Percentiles rank a stretch among this genome's conserved stretches.
phyloP scores from a whole-genome alignment of 2,329 filamentous ascomycete genomes.

The Penicillium expansum region DNA sequence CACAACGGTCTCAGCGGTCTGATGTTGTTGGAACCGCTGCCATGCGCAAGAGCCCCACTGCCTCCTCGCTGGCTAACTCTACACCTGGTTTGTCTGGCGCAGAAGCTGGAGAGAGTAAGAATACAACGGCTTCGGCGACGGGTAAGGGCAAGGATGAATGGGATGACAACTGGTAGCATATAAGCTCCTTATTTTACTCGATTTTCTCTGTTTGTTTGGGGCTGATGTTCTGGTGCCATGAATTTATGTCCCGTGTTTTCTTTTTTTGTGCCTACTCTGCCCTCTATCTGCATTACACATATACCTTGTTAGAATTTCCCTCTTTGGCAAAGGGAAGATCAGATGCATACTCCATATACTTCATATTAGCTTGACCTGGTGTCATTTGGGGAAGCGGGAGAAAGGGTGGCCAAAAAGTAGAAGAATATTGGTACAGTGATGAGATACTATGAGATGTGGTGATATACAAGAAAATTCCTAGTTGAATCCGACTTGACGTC shows the following conservation, averaged over 20 bases:
- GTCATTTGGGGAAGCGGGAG: not conserved
- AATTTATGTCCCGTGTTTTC: conserved; percentile 1
- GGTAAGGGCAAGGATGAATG: conserved; percentile 56
- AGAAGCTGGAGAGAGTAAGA: conserved; percentile 20
- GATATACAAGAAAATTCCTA: not conserved
- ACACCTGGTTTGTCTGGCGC: conserved; percentile 21
- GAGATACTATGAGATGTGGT: not conserved
- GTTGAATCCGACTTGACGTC: not conserved
- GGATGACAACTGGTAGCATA: conserved; percentile 51
- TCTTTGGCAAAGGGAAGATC: not conserved
- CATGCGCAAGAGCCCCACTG: conserved; percentile 52
- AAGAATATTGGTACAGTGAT: conserved; percentile 4
- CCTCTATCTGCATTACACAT: not conserved
- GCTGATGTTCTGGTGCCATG: not conserved
- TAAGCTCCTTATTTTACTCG: not conserved
- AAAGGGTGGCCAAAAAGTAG: not conserved
- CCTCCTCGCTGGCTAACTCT: conserved; percentile 19
- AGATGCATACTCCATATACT: not conserved
- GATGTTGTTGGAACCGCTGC: conserved; percentile 62
- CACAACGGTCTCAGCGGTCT: conserved; percentile 30
- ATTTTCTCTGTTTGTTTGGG: not conserved
- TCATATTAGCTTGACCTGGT: not conserved
- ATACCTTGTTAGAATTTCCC: conserved; percentile 2
- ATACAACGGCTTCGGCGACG: conserved; percentile 18
- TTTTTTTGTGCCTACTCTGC: not conserved